Evolutionary conservation across 2,329 filamentous ascomycete genomes (phyloP).

Genomic region (Diaporthe nobilis): DNA sequence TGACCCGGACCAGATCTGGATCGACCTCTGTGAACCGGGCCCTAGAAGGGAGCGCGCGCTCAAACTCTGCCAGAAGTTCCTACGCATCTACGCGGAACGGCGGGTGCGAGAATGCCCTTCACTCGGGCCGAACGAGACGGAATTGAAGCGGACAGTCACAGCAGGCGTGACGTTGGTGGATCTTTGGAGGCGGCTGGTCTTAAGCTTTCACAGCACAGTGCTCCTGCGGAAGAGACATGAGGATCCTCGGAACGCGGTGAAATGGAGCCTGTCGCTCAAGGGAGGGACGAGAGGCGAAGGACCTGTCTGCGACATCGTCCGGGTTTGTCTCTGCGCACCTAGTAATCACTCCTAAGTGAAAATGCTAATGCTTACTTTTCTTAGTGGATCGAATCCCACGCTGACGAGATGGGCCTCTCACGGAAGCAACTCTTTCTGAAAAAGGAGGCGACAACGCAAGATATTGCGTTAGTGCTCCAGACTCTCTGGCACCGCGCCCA

Average conservation of each 20-base stretch:
- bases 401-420: neutral
- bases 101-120: no score
- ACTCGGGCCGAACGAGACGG: neutral
- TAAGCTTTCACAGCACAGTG: conserved; percentile 4
- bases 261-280: conserved; percentile 2
- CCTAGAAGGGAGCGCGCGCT: neutral
- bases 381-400: neutral
- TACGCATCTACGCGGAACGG: no score
- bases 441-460: conserved; percentile 25
- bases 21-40: conserved; percentile 17
- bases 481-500: conserved; percentile 6
- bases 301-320: neutral
- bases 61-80: neutral
- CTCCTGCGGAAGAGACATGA: neutral
- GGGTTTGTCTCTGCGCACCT: neutral
- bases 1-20: conserved; percentile 16
- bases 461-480: conserved; percentile 13
- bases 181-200: neutral
- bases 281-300: neutral
- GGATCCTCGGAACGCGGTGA: conserved; percentile 8
- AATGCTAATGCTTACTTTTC: neutral
- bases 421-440: conserved; percentile 11
- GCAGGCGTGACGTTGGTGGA: neutral
- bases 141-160: conserved; percentile 5
- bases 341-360: neutral